Conservation (phyloP, 2,329 filamentous ascomycete genomes). For the Davidsoniella eucalypti region DNA sequence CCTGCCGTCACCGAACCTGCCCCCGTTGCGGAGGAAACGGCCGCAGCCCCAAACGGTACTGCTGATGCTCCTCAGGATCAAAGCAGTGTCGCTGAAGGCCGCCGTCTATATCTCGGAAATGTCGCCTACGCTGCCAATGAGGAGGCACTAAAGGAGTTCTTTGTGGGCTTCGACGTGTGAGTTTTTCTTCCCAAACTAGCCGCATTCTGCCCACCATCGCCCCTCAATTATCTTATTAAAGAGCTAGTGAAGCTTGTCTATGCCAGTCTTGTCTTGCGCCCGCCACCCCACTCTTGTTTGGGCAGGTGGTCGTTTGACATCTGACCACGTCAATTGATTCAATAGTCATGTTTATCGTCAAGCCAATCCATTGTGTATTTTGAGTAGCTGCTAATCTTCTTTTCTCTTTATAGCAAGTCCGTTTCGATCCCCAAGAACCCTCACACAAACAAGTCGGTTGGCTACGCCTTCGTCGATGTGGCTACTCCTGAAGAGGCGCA, state of each 20-base stretch:
- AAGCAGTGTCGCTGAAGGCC: conserved; percentile 91
- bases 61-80: conserved; percentile 60
- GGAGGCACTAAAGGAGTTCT: conserved; percentile 99
- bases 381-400: too few species aligned
- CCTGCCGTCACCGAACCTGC: conserved; percentile 8
- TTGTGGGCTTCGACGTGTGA: conserved; percentile 98
- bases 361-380: neutral
- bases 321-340: neutral
- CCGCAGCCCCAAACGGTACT: conserved; percentile 50
- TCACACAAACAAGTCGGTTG: conserved; percentile 93
- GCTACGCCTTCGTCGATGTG: conserved; percentile 97
- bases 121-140: conserved; percentile 99
- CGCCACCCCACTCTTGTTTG: neutral
- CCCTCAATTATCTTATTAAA: neutral
- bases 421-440: conserved; percentile 99
- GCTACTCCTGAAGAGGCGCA: conserved; percentile 88
- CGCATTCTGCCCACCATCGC: neutral
- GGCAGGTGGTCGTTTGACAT: too few species aligned
- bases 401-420: conserved; percentile 56
- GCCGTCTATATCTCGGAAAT: conserved; percentile 99
- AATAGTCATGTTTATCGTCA: too few species aligned
- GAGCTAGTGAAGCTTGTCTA: neutral
- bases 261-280: neutral
- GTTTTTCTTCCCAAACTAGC: conserved; percentile 24
- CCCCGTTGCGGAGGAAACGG: conserved; percentile 43